These are phyloP conservation scores for Rhodotorula kratochvilovae DNA, from an alignment of 768 basidiomycete species.

Conservation along the genomic window DNA sequence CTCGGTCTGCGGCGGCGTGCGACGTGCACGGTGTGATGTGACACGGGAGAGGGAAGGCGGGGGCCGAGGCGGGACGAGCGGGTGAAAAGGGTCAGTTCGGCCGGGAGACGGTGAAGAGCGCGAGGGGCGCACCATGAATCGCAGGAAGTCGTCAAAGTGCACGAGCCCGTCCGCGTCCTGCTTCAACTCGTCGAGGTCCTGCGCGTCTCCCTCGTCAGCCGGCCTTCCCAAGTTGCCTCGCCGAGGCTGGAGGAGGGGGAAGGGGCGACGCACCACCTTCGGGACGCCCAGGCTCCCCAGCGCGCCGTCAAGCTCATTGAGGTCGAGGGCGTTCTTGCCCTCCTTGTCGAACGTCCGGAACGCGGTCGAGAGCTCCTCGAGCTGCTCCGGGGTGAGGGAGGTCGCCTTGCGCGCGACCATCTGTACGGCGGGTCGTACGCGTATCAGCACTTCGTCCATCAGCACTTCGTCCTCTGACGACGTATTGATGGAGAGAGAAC, in stretches of 20 bases:
- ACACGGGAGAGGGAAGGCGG: no score
- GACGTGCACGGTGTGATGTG: not conserved
- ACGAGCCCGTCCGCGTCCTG: constrained; percentile 67
- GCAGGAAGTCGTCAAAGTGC: constrained; percentile 87
- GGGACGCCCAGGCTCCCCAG: constrained; percentile 90
- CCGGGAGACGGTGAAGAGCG: not conserved
- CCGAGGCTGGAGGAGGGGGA: not conserved
- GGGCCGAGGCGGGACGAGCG: not conserved
- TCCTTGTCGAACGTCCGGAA: constrained; percentile 94
- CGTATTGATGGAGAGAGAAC: not conserved
- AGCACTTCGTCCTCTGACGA: not conserved
- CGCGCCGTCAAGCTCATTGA: constrained; percentile 86
- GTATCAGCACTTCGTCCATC: no score
- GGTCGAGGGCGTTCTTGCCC: constrained; percentile 75
- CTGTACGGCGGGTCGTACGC: constrained; percentile 50
- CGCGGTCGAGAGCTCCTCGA: constrained; percentile 93
- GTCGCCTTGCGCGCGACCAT: constrained; percentile 90
- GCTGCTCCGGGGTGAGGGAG: constrained; percentile 87
- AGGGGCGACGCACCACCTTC: constrained; percentile 67
- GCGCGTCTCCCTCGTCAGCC: no score
- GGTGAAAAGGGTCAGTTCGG: constrained; percentile 4
- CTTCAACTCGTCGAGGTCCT: constrained; percentile 20
- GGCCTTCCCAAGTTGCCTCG: not conserved
- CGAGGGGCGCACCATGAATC: not conserved
- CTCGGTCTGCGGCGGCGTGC: constrained; percentile 61